phyloP scores from a whole-genome alignment of 2,329 filamentous ascomycete species.

The Nectriaceae sp. region DNA sequence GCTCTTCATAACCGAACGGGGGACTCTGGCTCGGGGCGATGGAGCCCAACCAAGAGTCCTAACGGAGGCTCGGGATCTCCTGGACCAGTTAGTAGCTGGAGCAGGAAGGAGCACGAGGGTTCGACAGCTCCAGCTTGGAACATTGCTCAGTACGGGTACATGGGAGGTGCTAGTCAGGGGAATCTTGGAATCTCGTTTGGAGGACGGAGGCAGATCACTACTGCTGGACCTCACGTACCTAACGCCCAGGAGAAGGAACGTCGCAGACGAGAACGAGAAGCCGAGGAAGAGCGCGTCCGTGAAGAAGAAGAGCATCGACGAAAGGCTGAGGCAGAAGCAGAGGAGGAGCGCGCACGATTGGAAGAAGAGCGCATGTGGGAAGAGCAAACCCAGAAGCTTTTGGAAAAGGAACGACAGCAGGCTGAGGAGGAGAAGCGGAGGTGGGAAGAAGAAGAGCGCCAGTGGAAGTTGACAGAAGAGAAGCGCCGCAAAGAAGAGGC shows the following conservation, averaged over 20 bases:
- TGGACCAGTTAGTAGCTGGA: constrained; percentile 79
- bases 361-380: constrained; percentile 70
- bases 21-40: constrained; percentile 55
- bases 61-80: constrained; percentile 57
- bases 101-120: constrained; percentile 78
- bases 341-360: constrained; percentile 61
- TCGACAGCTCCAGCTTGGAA: constrained; percentile 92
- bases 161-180: constrained; percentile 95
- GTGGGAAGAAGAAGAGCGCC: constrained; percentile 76
- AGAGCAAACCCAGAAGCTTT: constrained; percentile 60
- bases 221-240: constrained; percentile 75
- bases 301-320: constrained; percentile 53
- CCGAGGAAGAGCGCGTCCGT: constrained; percentile 61
- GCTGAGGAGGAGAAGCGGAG: constrained; percentile 69
- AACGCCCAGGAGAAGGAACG: constrained; percentile 85
- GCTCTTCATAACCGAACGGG: constrained; percentile 54
- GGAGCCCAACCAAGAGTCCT: constrained; percentile 66
- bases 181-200: constrained; percentile 95
- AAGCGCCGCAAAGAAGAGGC: constrained; percentile 70
- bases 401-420: constrained; percentile 61
- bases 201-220: constrained; percentile 89
- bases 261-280: constrained; percentile 54
- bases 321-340: constrained; percentile 50
- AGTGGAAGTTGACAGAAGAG: constrained; percentile 78
- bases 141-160: constrained; percentile 96